Percentiles rank a stretch among this genome's conserved stretches.
Evolutionary conservation across 148 eudicot species (phyloP).

Genomic region (Hydrangea macrophylla): DNA sequence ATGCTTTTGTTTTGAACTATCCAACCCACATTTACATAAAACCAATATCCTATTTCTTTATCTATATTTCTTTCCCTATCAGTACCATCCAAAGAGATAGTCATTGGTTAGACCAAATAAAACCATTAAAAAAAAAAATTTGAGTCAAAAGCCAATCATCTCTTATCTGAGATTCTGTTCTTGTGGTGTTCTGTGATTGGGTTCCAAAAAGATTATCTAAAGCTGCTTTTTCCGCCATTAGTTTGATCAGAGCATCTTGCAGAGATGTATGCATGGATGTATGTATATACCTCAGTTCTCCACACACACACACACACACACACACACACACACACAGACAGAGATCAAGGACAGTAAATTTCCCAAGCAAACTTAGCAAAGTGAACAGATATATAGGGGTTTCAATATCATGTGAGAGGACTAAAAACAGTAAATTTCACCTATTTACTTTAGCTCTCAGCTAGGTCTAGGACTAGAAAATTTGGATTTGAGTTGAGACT

Average conservation of each 20-base stretch:
- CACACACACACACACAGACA: conserved; percentile 12
- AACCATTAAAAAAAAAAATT: conserved; percentile 7
- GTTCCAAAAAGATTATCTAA: conserved; percentile 37
- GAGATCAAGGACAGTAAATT: conserved; percentile 6
- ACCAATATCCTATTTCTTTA: conserved; percentile 14
- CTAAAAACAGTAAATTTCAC: conserved; percentile 17
- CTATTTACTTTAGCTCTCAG: conserved; percentile 9
- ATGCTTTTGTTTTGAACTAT: conserved; percentile 30
- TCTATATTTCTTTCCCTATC: conserved; percentile 15
- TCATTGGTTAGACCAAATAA: conserved; percentile 16
- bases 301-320: conserved; percentile 14
- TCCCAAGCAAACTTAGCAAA: conserved; percentile 14
- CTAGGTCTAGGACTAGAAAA: conserved; percentile 6
- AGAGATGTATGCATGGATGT: conserved; percentile 21
- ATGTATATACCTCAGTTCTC: conserved; percentile 13
- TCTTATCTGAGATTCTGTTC: conserved; percentile 53
- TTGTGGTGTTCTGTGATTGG: conserved; percentile 54
- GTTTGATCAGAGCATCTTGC: conserved; percentile 57
- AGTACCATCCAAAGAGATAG: conserved; percentile 18
- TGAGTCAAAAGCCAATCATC: conserved; percentile 37
- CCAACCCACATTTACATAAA: conserved; percentile 19
- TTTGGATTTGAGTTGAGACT: conserved; percentile 1
- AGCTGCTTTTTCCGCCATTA: conserved; percentile 40
- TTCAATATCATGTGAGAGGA: conserved; percentile 25
- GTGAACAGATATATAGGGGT: conserved; percentile 12